Evolutionary conservation across 441 rosid species (phyloP), one percentile per base, ranked within the genome.

Genomic region (Erysimum cheiri): DNA sequence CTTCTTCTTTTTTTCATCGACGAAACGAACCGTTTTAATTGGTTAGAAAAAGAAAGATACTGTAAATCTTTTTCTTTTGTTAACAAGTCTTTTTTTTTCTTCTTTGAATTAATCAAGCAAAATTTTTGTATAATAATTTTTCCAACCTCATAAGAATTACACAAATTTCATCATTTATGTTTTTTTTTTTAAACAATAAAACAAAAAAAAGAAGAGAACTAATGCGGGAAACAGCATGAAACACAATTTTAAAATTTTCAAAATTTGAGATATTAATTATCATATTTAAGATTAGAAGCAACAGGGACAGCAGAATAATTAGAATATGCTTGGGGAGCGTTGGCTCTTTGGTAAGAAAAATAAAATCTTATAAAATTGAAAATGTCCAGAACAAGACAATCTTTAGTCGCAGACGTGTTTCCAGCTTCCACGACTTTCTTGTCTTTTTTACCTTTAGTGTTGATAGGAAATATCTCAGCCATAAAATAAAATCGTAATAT

Each of bases 11-110:
- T 3, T 13, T 49, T 14, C 43, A 5, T 44, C 24, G 10, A 37
- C 46, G 0, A 69, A 68, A 69, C 60, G 66, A 15, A 10, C 31
- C 66, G 60, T 62, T 74, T 60, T 59, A 39, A 2, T 48, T 46
- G 3, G 29, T 57, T 37, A 19, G 24, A 7, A 2, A 10, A 29
- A 15, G 3, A 6, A 4, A 26, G 12, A 47, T 15, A 3, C n/a
- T n/a, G n/a, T n/a, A n/a, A 0, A 1, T 10, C 4, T 22, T 48
- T 19, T 22, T 22, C 24, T 22, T 22, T 22, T 22, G 24, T 22
- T 22, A 2, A 22, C 1, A 22, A 1, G 24, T 22, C 1, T 22
- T 5, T 26, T n/a, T 41, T 28, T 6, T 7, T 6, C 26, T 33
- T 8, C 7, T 12, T 35, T 46, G 14, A 24, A 46, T 22, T n/a